Evolutionary conservation across 2,329 filamentous ascomycete genomes (phyloP), one percentile per base, ranked within the genome.

Genomic region (Xylogone sp.): DNA sequence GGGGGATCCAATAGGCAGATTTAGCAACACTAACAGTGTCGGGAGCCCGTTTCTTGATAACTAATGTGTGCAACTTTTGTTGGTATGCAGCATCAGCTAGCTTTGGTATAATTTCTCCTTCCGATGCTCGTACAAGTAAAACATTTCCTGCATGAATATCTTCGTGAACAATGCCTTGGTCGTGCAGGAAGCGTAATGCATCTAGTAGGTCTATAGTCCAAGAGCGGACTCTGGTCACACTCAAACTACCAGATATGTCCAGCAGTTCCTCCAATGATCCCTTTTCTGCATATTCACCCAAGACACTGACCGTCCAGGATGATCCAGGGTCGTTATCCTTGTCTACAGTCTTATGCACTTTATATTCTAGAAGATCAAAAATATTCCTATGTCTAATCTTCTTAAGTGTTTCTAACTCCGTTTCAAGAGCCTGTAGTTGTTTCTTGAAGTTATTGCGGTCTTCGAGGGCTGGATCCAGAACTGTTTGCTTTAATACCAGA

Each of bases 121-220:
- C 83, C 1, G 77, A 67, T 49, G 85, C 84, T 54, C 86, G 79
- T 60, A 87, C 89, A 3, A 97, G 71, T 3, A 97, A 77, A 45
- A 97, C 79, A 57, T 96, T 96, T 18, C 82, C 79, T 12, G 86
- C 77, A 63, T 96, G 90, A 18, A 97, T 84, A 62, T 88, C 84
- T 64, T 89, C 88, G 68, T 97, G 94, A 21, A 90, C 77, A 51
- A 97, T 78, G 19, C 90, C 90, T 64, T 88, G 86, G 57, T 87
- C 86, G 69, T 97, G 93, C 48, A 96, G 82, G 66, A 87, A 96
- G 53, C 90, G 88, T 22, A 99, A 74, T 0, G 87, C 94, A 70
- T 97, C 90, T 21, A 99, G 79, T 18, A 99, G 76, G 62, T 96
- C 90, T 53, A 92, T 84, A n/a, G 90, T 94, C 87, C 91, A 97